Base-by-base conservation (phyloP, 2,329 filamentous ascomycete genomes). In the Aureobasidium zeae region DNA sequence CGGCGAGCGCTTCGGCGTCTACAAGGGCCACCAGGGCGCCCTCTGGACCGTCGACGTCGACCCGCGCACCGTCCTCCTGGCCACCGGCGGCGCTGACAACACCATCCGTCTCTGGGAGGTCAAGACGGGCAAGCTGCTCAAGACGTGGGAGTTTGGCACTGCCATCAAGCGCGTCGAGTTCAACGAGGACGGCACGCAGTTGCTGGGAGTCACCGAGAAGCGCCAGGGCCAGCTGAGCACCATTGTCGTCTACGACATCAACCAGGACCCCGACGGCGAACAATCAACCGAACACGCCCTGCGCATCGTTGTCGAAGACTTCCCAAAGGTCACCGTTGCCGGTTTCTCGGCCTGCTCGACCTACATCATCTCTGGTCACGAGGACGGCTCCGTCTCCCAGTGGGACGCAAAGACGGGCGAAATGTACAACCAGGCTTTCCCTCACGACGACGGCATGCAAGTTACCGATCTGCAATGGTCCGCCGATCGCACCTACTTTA, bases 11-110 rank as follows among this genome's bases (percentile, higher is more conserved):
- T 77, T 96, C 59, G 91, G 91, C 60, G 91, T 89, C 57, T 98
- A 96, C 72, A 81, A 86, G 63, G 91, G 91, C 65, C 91, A 98
- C 70, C 83, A 93, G 67, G 91, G 91, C 69, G 89, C 91, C 58
- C 84, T 98, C 72, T 98, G 91, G 91, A 95, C 91, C 51, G 84
- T 98, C 67, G 91, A 98, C 63, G 83, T 94, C 61, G 86, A 94
- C 70, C 88, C 89, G 53, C 87, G 87, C 58, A 85, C 83, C 52
- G 86, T 84, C 58, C 78, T 98, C 61, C 81, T 96, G 62, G 91
- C 89, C 61, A 93, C 86, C 49, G 91, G 91, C 58, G 91, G 88
- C 57, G 91, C 91, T 67, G 91, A 98, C 72, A 96, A 96, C 75
- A 95, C 89, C 32, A 89, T 98, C 68, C 81, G 88, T 60, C 76